phyloP scores from a whole-genome alignment of 768 basidiomycete species.

The Cystobasidium tubakii region DNA sequence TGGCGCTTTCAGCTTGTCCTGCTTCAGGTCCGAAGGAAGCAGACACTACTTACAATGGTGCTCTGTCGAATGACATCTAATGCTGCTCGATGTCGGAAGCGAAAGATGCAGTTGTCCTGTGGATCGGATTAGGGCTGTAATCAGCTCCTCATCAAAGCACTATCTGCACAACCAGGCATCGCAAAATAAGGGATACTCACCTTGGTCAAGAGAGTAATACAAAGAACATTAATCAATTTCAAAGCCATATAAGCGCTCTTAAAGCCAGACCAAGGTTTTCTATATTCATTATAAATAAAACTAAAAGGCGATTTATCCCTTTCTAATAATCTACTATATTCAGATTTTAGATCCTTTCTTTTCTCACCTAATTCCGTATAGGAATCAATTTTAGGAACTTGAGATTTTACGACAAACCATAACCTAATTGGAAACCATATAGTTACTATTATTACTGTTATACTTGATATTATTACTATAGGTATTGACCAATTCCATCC shows the following conservation, averaged over 20 bases:
- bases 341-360: slow-evolving; percentile 56
- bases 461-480: slow-evolving; percentile 57
- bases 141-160: too few species aligned
- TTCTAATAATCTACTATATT: slow-evolving; percentile 63
- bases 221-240: slow-evolving; percentile 63
- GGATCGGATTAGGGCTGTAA: too few species aligned
- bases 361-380: slow-evolving; percentile 67
- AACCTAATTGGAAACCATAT: slow-evolving; percentile 62
- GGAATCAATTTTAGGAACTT: slow-evolving; percentile 62
- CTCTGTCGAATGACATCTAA: slow-evolving; percentile 61
- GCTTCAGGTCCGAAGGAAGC: not conserved
- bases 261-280: slow-evolving; percentile 61
- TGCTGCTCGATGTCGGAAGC: slow-evolving; percentile 54
- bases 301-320: slow-evolving; percentile 64
- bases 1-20: too few species aligned
- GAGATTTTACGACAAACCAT: slow-evolving; percentile 56
- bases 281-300: slow-evolving; percentile 67
- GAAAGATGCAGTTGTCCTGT: slow-evolving; percentile 68
- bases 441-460: slow-evolving; percentile 58
- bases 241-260: slow-evolving; percentile 49
- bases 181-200: not conserved
- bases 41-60: slow-evolving; percentile 50
- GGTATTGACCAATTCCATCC: slow-evolving; percentile 64
- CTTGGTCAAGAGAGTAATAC: slow-evolving; percentile 61
- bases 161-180: slow-evolving; percentile 45